phyloP scores from a whole-genome alignment of 768 basidiomycete species.

The Calocera cornea region DNA sequence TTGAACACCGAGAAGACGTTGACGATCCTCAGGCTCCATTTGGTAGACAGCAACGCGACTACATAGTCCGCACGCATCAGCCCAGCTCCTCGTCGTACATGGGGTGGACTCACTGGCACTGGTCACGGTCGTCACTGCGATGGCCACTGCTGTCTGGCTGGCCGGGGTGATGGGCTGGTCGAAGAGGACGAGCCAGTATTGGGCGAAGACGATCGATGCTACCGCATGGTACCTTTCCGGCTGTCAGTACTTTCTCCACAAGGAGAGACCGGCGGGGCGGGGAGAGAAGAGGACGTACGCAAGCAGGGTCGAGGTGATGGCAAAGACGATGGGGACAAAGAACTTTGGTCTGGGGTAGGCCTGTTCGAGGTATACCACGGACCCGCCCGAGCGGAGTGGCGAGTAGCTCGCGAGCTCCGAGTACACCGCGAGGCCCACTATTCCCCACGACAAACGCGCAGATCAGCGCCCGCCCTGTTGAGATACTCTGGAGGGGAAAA shows the following conservation, averaged over 20 bases:
- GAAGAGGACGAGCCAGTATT: slow-evolving; percentile 18
- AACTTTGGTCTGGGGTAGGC: slow-evolving; percentile 33
- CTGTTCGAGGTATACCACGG: slow-evolving; percentile 18
- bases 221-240: slow-evolving; percentile 15
- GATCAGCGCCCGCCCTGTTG: not conserved
- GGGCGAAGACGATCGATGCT: slow-evolving; percentile 20
- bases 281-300: slow-evolving; percentile 27
- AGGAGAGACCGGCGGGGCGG: slow-evolving; percentile 17
- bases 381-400: slow-evolving; percentile 10
- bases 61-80: too few species aligned
- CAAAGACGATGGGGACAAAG: slow-evolving; percentile 33
- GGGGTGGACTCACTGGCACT: slow-evolving; percentile 15
- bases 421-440: slow-evolving; percentile 9
- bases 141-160: slow-evolving; percentile 17
- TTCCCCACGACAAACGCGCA: slow-evolving; percentile 17
- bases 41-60: slow-evolving; percentile 21
- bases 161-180: slow-evolving; percentile 15
- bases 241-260: not conserved
- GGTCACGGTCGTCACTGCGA: slow-evolving; percentile 17
- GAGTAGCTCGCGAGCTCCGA: slow-evolving; percentile 9
- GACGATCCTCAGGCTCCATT: slow-evolving; percentile 20
- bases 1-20: slow-evolving; percentile 20
- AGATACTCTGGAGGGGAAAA: slow-evolving; percentile 14
- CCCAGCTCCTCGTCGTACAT: too few species aligned
- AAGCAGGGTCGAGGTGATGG: slow-evolving; percentile 23